These are phyloP conservation scores for Paxillus involutus DNA, from an alignment of 768 basidiomycete genomes.

Conservation along the genomic window DNA sequence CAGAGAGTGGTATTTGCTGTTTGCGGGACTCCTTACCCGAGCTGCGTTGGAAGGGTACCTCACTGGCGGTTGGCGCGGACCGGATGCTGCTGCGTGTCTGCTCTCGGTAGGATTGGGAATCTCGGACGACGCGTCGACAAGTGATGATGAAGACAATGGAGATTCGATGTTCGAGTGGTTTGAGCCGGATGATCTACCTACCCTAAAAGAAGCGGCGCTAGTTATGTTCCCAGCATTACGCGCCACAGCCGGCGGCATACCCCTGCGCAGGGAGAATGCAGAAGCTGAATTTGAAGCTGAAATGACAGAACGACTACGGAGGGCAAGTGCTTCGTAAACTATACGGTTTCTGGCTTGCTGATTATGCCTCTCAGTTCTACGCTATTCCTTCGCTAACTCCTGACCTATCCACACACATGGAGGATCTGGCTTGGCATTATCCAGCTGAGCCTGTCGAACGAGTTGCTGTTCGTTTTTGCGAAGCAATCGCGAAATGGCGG, in stretches of 20 bases:
- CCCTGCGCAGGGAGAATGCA: slow-evolving; percentile 42
- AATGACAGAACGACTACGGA: slow-evolving; percentile 69
- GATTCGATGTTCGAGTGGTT: slow-evolving; percentile 52
- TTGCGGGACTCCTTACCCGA: slow-evolving; percentile 76
- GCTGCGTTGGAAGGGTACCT: slow-evolving; percentile 85
- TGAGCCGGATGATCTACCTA: slow-evolving; percentile 77
- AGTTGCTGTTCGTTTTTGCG: slow-evolving; percentile 75
- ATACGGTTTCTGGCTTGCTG: not conserved
- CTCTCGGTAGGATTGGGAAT: slow-evolving; percentile 69
- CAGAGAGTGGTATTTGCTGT: slow-evolving; percentile 78
- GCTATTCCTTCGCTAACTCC: slow-evolving; percentile 70
- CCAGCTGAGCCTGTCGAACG: slow-evolving; percentile 82
- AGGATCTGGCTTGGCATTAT: slow-evolving; percentile 67
- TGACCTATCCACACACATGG: slow-evolving; percentile 79
- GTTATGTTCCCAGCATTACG: slow-evolving; percentile 66
- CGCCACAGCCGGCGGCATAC: slow-evolving; percentile 23
- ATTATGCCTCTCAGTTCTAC: slow-evolving; percentile 58
- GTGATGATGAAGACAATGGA: slow-evolving; percentile 32
- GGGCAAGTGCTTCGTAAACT: slow-evolving; percentile 45
- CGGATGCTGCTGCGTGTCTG: slow-evolving; percentile 66
- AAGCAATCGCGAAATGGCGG: slow-evolving; percentile 79
- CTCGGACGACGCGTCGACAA: slow-evolving; percentile 23
- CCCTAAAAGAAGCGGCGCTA: slow-evolving; percentile 59
- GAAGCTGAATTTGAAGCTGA: slow-evolving; percentile 74
- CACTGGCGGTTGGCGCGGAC: slow-evolving; percentile 76